Evolutionary conservation across 2,329 filamentous ascomycete genomes (phyloP).

Genomic region (Aspergillus japonicus): DNA sequence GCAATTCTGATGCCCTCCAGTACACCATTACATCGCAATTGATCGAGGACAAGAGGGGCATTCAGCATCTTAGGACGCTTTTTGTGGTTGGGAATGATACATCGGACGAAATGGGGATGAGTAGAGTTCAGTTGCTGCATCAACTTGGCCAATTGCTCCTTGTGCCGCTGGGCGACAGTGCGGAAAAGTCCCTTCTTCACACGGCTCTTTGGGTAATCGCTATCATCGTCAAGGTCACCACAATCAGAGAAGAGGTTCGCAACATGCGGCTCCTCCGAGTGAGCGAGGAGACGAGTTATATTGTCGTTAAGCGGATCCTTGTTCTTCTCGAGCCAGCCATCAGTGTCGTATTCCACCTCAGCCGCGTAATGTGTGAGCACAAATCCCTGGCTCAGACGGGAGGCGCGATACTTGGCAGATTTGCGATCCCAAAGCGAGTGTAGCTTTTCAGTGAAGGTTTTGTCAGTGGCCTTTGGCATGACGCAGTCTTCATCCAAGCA

Average conservation of each 20-base stretch:
- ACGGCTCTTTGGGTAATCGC: constrained; percentile 66
- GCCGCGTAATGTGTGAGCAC: constrained; percentile 96
- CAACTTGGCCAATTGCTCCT: constrained; percentile 93
- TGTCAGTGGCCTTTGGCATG: constrained; percentile 98
- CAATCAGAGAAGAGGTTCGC: constrained; percentile 86
- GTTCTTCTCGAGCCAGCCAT: constrained; percentile 97
- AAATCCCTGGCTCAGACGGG: constrained; percentile 85
- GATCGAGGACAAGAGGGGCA: constrained; percentile 88
- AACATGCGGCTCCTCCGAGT: constrained; percentile 79
- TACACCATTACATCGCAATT: constrained; percentile 97
- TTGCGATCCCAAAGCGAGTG: constrained; percentile 96
- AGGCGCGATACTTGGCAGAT: constrained; percentile 86
- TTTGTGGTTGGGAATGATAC: constrained; percentile 97
- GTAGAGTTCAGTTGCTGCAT: constrained; percentile 95
- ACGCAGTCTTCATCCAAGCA: constrained; percentile 97
- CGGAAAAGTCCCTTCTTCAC: constrained; percentile 98
- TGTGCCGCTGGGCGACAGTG: constrained; percentile 93
- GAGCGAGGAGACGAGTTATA: constrained; percentile 80
- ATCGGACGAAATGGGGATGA: constrained; percentile 96
- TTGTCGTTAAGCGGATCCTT: constrained; percentile 98
- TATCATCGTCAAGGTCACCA: constrained; percentile 73
- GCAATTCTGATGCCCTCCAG: constrained; percentile 98
- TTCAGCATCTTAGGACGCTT: constrained; percentile 93
- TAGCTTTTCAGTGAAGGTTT: constrained; percentile 96
- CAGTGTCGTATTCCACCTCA: constrained; percentile 94